Evolutionary conservation across 1,139 yeast genomes (phyloP).

Genomic region (Blastobotrys proliferans): DNA sequence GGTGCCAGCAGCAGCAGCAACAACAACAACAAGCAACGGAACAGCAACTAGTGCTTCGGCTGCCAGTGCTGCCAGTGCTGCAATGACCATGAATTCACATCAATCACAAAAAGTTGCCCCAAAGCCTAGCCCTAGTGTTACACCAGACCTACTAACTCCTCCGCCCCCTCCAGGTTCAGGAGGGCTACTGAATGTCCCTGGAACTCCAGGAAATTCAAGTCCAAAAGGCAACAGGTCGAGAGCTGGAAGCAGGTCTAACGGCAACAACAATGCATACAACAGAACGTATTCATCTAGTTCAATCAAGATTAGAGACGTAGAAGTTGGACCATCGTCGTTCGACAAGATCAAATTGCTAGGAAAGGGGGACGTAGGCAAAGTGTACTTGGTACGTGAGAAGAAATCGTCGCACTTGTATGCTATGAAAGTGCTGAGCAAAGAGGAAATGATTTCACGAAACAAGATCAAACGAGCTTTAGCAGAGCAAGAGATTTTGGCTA

Average conservation of each 20-base stretch:
- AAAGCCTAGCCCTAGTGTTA: no score
- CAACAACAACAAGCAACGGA: slow-evolving; percentile 12
- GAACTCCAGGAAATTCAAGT: slow-evolving; percentile 2
- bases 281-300: slow-evolving; percentile 66
- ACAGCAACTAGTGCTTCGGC: slow-evolving; percentile 1
- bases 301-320: slow-evolving; percentile 67
- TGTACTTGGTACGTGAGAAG: slow-evolving; percentile 83
- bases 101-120: slow-evolving; percentile 4
- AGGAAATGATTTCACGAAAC: slow-evolving; percentile 92
- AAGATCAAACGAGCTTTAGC: slow-evolving; percentile 93
- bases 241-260: slow-evolving; percentile 22
- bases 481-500: slow-evolving; percentile 93
- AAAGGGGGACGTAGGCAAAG: slow-evolving; percentile 97
- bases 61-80: slow-evolving; percentile 3
- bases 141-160: background rate
- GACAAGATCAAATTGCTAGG: slow-evolving; percentile 87
- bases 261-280: slow-evolving; percentile 23
- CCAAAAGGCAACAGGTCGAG: slow-evolving; percentile 31
- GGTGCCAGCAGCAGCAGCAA: slow-evolving; percentile 3
- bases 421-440: slow-evolving; percentile 84
- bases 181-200: no score
- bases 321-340: slow-evolving; percentile 82
- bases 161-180: background rate
- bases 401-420: slow-evolving; percentile 74
- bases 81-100: background rate